Evolutionary conservation across 2,329 filamentous ascomycete genomes (phyloP).

Genomic region (Colletotrichum echinochloae): DNA sequence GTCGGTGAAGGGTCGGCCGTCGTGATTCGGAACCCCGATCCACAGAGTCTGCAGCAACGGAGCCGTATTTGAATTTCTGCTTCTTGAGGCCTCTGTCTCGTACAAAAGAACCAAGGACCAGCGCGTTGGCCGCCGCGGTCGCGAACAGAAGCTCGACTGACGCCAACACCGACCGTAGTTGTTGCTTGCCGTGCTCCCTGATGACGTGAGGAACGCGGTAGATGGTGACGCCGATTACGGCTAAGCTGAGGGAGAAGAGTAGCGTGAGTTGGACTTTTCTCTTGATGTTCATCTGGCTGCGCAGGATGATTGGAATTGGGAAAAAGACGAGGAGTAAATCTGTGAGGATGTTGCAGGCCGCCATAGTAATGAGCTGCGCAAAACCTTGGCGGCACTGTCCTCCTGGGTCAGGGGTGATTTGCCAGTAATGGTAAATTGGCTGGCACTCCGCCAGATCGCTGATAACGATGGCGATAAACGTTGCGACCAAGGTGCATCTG

Average conservation of each 20-base stretch:
- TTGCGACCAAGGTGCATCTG: constrained; percentile 79
- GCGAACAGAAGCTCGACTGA: constrained; percentile 93
- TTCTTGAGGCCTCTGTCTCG: constrained; percentile 93
- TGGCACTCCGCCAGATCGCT: constrained; percentile 87
- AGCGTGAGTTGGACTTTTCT: constrained; percentile 83
- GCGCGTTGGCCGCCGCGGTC: constrained; percentile 85
- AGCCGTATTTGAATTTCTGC: constrained; percentile 78
- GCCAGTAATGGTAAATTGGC: constrained; percentile 81
- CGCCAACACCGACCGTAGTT: constrained; percentile 88
- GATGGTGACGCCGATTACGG: constrained; percentile 82
- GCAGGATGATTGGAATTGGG: constrained; percentile 88
- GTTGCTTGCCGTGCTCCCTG: constrained; percentile 76
- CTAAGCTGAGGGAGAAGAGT: constrained; percentile 86
- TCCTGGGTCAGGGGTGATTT: constrained; percentile 87
- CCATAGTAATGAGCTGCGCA: constrained; percentile 89
- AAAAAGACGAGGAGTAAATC: constrained; percentile 90
- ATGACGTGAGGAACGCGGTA: constrained; percentile 88
- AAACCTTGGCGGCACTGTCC: constrained; percentile 88
- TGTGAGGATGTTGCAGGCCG: constrained; percentile 87
- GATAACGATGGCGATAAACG: constrained; percentile 84
- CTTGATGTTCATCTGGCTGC: constrained; percentile 79
- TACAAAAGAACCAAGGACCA: constrained; percentile 93
- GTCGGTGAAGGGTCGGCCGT: constrained; percentile 67
- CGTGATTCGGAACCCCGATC: constrained; percentile 58
- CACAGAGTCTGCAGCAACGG: constrained; percentile 71